Evolutionary conservation across 495 filamentous ascomycete species (phyloP).

Genomic region (Penicilliopsis zonata): DNA sequence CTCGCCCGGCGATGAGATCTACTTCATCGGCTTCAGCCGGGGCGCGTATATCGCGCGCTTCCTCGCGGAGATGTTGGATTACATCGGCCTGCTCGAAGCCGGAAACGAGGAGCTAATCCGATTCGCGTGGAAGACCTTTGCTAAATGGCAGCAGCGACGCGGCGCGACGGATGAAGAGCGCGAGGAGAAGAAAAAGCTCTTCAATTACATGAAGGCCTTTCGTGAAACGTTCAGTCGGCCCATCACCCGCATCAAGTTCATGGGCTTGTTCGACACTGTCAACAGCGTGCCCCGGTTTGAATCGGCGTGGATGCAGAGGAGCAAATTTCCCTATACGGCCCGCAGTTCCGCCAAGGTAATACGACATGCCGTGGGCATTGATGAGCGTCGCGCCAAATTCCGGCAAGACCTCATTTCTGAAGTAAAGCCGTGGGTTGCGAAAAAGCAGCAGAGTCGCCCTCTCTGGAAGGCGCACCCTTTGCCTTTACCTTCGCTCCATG

Average conservation of each 20-base stretch:
- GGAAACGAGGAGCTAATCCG: constrained; percentile 82
- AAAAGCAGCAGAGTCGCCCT: constrained; percentile 22
- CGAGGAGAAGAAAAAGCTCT: constrained; percentile 53
- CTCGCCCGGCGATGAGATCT: constrained; percentile 64
- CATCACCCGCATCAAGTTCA: constrained; percentile 50
- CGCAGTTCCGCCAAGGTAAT: constrained; percentile 59
- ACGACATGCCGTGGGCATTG: constrained; percentile 66
- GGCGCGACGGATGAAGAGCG: constrained; percentile 42
- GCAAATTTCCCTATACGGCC: constrained; percentile 73
- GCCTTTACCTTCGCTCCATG: constrained; percentile 9
- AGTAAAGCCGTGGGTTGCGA: constrained; percentile 17
- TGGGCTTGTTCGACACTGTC: constrained; percentile 44
- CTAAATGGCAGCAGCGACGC: constrained; percentile 66
- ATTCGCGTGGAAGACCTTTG: constrained; percentile 84
- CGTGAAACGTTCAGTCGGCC: constrained; percentile 76
- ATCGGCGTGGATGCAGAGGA: constrained; percentile 73
- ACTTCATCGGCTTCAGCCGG: constrained; percentile 73
- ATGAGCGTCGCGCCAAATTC: constrained; percentile 62
- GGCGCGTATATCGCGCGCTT: constrained; percentile 84
- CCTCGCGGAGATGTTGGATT: constrained; percentile 77
- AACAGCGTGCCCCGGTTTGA: constrained; percentile 78
- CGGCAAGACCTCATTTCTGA: constrained; percentile 63
- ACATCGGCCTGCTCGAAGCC: constrained; percentile 63
- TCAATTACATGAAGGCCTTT: constrained; percentile 69
- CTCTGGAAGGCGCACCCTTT: constrained; percentile 16